A percentile compares a stretch with the other conserved stretches of the same genome.
phyloP scores from a whole-genome alignment of 768 basidiomycete species.

The Trametes punicea region DNA sequence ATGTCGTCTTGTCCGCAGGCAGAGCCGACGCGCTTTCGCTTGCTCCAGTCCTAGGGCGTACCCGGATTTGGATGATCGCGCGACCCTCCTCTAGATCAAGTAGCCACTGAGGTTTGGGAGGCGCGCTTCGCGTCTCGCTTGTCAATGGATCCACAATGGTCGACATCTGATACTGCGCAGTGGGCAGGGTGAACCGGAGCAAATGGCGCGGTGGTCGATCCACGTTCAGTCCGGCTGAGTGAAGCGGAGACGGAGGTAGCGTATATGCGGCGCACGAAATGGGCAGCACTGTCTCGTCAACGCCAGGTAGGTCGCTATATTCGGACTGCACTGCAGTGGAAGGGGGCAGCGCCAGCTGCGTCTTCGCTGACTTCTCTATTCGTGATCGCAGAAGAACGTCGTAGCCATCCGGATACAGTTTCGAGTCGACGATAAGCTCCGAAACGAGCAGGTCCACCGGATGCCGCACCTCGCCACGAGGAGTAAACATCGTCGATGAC shows the following conservation, averaged over 20 bases:
- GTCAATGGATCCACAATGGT: conserved; percentile 81
- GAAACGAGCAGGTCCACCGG: conserved; percentile 70
- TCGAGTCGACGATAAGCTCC: conserved; percentile 80
- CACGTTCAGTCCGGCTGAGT: conserved; percentile 62
- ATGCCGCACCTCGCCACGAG: conserved; percentile 57
- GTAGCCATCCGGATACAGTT: conserved; percentile 77
- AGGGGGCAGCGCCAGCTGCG: conserved; percentile 35
- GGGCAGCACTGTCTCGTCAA: conserved; percentile 39
- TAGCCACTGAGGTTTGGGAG: conserved; percentile 72
- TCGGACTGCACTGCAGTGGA: conserved; percentile 19
- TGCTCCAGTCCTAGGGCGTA: conserved; percentile 45
- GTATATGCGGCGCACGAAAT: conserved; percentile 62
- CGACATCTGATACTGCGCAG: conserved; percentile 72
- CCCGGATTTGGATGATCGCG: conserved; percentile 52
- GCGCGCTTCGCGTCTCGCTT: conserved; percentile 56
- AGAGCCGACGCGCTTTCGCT: conserved; percentile 24
- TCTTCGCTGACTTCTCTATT: conserved; percentile 35
- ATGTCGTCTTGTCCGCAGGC: conserved; percentile 31
- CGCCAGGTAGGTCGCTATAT: conserved; percentile 9
- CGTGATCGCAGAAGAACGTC: conserved; percentile 46
- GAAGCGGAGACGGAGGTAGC: conserved; percentile 78
- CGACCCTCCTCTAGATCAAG: conserved; percentile 58
- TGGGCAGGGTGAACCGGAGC: conserved; percentile 75
- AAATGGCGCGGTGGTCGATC: conserved; percentile 65
- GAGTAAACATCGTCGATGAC: conserved; percentile 54